Evolutionary conservation across 805 yeast genomes (phyloP), one percentile per base, ranked within the genome.

Genomic region (Wickerhamiella australiensis): DNA sequence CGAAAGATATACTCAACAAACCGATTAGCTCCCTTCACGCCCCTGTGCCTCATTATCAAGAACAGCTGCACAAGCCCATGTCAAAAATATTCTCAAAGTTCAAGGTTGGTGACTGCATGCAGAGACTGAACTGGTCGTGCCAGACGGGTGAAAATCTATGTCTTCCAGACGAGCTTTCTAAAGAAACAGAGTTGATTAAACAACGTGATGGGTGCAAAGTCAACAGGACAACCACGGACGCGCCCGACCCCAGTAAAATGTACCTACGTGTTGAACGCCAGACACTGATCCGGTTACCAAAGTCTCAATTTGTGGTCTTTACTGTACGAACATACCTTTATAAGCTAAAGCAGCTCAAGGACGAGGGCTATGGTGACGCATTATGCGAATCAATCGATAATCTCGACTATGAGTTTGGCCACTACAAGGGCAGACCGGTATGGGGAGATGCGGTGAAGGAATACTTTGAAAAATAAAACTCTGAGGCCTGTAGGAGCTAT

Each of bases 11-110:
- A 55, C 68, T 75, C 53, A 66, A 77, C 58, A 62, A 68, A 54
- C 77, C 80, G 2, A 64, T 83, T 37, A 74, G 82, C 0, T 65
- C 61, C 42, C 75, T 84, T 50, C 92, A 84, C 59, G 72, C 64
- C 3, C 88, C 88, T 0, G 92, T 83, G 3, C 92, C 92, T 0
- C 76, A 74, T 50, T 83, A 84, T 57, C 61, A 67, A 42, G 64
- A 73, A 25, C 72, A 77, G 52, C 66, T 84, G 40, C 73, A 75
- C 59, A 56, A 69, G 5, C 74, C 83, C 26, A 82, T 84, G 90
- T 76, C 76, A 57, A 73, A 73, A 54, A 82, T 79, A 59, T 82
- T 83, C 60, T 67, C 69, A 25, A 70, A 49, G 13, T 26, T 54
- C 44, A 31, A 47, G 22, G 3, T 11, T 8, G 22, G 45, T 17